These are phyloP conservation scores for Conringia planisiliqua DNA, from an alignment of 345 rosid species.

Conservation along the genomic window DNA sequence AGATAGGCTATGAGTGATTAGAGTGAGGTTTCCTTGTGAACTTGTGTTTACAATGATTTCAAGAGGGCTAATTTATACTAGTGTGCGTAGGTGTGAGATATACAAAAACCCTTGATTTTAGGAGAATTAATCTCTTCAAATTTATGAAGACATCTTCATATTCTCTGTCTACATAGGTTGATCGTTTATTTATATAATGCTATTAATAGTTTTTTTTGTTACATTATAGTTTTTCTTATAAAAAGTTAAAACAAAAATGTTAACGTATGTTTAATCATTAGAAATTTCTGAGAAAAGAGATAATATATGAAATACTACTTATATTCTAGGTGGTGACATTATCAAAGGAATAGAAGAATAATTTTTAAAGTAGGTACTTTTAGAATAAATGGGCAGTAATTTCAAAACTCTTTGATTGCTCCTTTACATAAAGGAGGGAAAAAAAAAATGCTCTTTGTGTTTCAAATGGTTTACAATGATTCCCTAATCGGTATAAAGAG, in stretches of 20 bases:
- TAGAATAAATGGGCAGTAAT: neutral
- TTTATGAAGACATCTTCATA: neutral
- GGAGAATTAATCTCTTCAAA: neutral
- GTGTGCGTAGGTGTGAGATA: neutral
- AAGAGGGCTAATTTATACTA: neutral
- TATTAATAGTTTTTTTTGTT: too few species aligned
- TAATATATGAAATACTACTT: too few species aligned
- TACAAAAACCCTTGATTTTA: conserved; percentile 1
- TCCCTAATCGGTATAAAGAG: neutral
- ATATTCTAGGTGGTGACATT: too few species aligned
- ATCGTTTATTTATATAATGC: too few species aligned
- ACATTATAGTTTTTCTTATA: too few species aligned
- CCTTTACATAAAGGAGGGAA: neutral
- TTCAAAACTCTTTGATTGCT: neutral
- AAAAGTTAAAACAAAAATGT: too few species aligned
- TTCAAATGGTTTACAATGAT: conserved; percentile 6
- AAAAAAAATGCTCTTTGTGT: neutral
- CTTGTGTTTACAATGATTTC: neutral
- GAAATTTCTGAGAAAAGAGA: too few species aligned
- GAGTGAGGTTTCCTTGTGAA: neutral
- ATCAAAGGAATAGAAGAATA: too few species aligned
- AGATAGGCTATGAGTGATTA: neutral
- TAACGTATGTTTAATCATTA: too few species aligned
- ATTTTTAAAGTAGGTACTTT: neutral
- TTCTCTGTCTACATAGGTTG: neutral